Base-by-base conservation (phyloP, 306 rosid genomes). In the Dalbergia cochinchinensis region DNA sequence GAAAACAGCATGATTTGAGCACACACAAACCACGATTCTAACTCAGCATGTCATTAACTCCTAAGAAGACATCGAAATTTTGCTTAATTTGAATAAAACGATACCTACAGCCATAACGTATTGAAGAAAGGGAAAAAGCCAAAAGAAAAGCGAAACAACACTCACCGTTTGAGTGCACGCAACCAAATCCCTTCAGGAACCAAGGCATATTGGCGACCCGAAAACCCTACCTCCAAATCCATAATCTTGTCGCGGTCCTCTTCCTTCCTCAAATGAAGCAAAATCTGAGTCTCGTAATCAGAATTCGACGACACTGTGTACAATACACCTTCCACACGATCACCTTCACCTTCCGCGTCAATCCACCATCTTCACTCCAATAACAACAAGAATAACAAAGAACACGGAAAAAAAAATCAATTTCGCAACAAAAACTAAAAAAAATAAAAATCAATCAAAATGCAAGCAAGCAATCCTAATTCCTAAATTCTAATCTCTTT, bases 361-460 rank as follows among this genome's bases (percentile, higher is more conserved):
- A 76, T 70, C 98, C 91, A 90, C 96, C 97, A 92, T 87, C 98
- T 94, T 87, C 77, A 89, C 22, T 42, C 83, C 83, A 54, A 41
- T 9, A 8, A 55, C 76, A 73, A 77, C 64, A 61, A 39, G 22
- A 57, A 22, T 15, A 45, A n/a, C 77, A 89, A 18, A 18, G 16
- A 62, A 55, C 51, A 51, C 47, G 16, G 61, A 76, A 9, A 13
- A 7, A 1, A 48, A 60, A 26, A 33, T 45, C 62, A 71, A 58
- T 2, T 44, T 45, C 67, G 19, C 65, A 8, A 12, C 3, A 64
- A 16, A 68, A 34, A 10, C 15, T 1, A 26, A 26, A 26, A 26
- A 26, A 26, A 26, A 26, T 26, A 26, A 26, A 26, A 26, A 26
- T 26, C 31, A 26, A 34, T 0, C 10, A 75, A 11, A 48, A 69